Evolutionary conservation across 164 flowering plant genomes (phyloP).

Genomic region (Cinnamomum micranthum): DNA sequence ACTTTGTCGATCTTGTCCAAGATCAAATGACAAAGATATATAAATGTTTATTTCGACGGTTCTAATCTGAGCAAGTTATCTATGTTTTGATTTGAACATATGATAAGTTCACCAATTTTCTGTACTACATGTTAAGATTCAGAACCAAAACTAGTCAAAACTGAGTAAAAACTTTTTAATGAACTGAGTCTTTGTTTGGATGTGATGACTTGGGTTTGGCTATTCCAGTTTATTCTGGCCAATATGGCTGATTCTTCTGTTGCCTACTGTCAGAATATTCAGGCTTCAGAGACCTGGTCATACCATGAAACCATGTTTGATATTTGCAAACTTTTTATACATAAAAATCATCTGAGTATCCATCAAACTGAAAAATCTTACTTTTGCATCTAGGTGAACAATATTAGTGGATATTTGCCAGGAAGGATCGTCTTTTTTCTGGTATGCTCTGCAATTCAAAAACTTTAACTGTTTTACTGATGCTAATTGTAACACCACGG

Average conservation of each 20-base stretch:
- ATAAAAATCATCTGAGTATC: too few relatives aligned
- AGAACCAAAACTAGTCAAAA: too few relatives aligned
- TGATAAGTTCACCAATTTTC: neutral
- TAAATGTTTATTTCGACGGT: neutral
- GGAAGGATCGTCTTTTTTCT: conserved; percentile 96
- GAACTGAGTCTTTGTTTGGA: too few relatives aligned
- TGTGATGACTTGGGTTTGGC: neutral
- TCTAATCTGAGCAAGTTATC: neutral
- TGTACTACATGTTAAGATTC: neutral
- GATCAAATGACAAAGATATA: neutral
- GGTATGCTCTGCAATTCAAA: conserved; percentile 39
- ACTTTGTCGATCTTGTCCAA: neutral
- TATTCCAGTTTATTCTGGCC: neutral
- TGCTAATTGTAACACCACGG: too few relatives aligned
- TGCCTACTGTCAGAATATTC: too few relatives aligned
- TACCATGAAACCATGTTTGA: too few relatives aligned
- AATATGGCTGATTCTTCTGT: too few relatives aligned
- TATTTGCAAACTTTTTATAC: too few relatives aligned
- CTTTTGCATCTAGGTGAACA: conserved; percentile 69
- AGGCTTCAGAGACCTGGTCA: too few relatives aligned
- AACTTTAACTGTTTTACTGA: neutral
- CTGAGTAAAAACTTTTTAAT: too few relatives aligned
- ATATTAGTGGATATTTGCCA: conserved; percentile 98
- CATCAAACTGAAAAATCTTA: neutral
- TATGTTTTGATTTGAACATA: neutral